These are phyloP conservation scores for Globisporangium megalacanthum DNA, from an alignment of 352 stramenopile species.

Conservation along the genomic window DNA sequence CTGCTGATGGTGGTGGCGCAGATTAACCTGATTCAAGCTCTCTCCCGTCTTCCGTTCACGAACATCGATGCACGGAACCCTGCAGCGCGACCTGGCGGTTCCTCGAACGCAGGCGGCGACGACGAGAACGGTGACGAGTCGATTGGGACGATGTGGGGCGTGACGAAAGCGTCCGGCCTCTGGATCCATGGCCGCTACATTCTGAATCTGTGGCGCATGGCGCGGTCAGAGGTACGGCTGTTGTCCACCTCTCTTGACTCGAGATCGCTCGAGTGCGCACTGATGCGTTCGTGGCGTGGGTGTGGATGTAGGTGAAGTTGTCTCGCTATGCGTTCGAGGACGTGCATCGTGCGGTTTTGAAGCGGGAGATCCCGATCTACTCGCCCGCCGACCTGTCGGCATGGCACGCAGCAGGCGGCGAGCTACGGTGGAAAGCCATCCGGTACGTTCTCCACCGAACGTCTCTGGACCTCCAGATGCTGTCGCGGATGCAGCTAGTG, in stretches of 20 bases:
- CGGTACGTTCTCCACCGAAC: constrained; percentile 43
- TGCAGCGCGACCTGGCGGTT: constrained; percentile 15
- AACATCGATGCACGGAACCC: constrained; percentile 55
- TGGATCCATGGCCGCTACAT: constrained; percentile 89
- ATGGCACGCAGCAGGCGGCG: constrained; percentile 44
- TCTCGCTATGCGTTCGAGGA: constrained; percentile 77
- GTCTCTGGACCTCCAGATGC: constrained; percentile 60
- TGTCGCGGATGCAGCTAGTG: constrained; percentile 84
- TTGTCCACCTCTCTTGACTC: background rate
- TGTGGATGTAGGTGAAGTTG: constrained; percentile 63
- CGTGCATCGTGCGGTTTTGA: constrained; percentile 60
- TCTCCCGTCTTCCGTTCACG: constrained; percentile 50
- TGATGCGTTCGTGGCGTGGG: background rate
- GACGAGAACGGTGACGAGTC: constrained; percentile 26
- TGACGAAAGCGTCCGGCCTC: constrained; percentile 80
- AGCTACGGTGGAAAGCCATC: constrained; percentile 48
- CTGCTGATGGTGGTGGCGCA: constrained; percentile 6
- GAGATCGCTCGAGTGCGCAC: background rate
- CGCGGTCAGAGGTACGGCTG: constrained; percentile 60
- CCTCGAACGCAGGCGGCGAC: constrained; percentile 10
- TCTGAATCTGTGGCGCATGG: constrained; percentile 91
- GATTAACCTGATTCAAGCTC: constrained; percentile 68
- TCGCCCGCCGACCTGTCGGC: constrained; percentile 42
- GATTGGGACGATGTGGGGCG: constrained; percentile 69
- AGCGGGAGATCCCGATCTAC: constrained; percentile 60